A percentile compares a stretch with the other conserved stretches of the same genome.
These are phyloP conservation scores for Coprinellus micaceus DNA, from an alignment of 768 basidiomycete species.

Conservation along the genomic window DNA sequence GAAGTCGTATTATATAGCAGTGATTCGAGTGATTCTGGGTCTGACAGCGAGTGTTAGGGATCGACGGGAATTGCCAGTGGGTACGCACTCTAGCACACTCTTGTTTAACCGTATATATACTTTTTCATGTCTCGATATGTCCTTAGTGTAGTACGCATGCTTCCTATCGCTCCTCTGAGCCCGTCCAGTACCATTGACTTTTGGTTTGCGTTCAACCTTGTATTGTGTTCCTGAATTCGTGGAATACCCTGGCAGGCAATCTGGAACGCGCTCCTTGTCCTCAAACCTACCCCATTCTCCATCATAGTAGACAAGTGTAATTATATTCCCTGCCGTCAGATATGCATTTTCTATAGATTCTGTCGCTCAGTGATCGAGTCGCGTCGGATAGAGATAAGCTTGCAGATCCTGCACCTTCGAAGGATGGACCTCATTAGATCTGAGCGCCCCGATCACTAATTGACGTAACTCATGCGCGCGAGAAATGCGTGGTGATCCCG, in stretches of 20 bases:
- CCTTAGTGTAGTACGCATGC: too few species aligned
- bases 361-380: background rate
- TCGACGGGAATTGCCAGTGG: background rate
- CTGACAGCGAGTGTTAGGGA: conserved; percentile 34
- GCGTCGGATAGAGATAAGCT: conserved; percentile 6
- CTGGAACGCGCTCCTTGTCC: too few species aligned
- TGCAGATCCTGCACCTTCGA: conserved; percentile 3
- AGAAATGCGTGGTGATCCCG: background rate
- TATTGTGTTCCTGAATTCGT: too few species aligned
- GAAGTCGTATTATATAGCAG: conserved; percentile 7
- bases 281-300: too few species aligned
- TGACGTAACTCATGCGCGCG: background rate
- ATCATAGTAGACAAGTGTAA: background rate
- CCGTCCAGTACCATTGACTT: too few species aligned
- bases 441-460: background rate
- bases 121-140: too few species aligned
- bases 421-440: background rate
- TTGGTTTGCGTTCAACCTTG: too few species aligned
- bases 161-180: too few species aligned
- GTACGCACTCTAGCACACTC: too few species aligned
- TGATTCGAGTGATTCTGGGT: conserved; percentile 23
- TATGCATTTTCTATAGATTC: conserved; percentile 2
- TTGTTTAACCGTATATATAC: too few species aligned
- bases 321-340: background rate
- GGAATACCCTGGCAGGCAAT: too few species aligned